These are phyloP conservation scores for Holtermannia corniformis DNA, from an alignment of 768 basidiomycete genomes.

Conservation along the genomic window DNA sequence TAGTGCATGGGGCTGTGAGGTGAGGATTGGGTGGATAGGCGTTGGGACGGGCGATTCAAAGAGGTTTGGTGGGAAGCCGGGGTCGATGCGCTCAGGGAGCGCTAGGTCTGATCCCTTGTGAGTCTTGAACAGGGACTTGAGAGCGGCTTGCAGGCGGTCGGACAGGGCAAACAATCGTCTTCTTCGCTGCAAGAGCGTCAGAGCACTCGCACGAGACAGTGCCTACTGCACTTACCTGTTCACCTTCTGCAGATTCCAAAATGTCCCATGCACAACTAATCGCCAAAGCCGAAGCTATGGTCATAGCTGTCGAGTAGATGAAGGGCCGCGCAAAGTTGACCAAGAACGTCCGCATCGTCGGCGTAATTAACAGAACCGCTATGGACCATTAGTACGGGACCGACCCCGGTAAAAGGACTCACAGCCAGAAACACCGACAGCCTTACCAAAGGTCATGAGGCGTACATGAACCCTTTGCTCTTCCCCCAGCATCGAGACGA, in stretches of 20 bases:
- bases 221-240: conserved; percentile 45
- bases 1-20: conserved; percentile 63
- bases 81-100: neutral
- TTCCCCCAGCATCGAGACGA: conserved; percentile 57
- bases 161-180: conserved; percentile 33
- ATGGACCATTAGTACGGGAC: neutral
- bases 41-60: conserved; percentile 43
- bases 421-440: conserved; percentile 77
- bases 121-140: conserved; percentile 28
- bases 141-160: conserved; percentile 36
- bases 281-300: conserved; percentile 64
- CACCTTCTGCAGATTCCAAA: conserved; percentile 58
- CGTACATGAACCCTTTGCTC: conserved; percentile 64
- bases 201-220: neutral
- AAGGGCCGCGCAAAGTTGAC: conserved; percentile 85
- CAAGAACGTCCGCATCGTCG: conserved; percentile 68
- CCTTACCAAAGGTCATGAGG: conserved; percentile 89
- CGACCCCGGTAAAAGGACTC: conserved; percentile 33
- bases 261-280: conserved; percentile 70
- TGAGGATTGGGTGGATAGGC: conserved; percentile 79
- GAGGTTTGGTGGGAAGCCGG: neutral
- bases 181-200: conserved; percentile 37
- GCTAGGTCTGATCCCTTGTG: conserved; percentile 26
- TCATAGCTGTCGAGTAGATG: conserved; percentile 82
- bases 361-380: conserved; percentile 70